Base-by-base conservation (phyloP, 1,284 basidiomycete species). In the Malassezia equina region DNA sequence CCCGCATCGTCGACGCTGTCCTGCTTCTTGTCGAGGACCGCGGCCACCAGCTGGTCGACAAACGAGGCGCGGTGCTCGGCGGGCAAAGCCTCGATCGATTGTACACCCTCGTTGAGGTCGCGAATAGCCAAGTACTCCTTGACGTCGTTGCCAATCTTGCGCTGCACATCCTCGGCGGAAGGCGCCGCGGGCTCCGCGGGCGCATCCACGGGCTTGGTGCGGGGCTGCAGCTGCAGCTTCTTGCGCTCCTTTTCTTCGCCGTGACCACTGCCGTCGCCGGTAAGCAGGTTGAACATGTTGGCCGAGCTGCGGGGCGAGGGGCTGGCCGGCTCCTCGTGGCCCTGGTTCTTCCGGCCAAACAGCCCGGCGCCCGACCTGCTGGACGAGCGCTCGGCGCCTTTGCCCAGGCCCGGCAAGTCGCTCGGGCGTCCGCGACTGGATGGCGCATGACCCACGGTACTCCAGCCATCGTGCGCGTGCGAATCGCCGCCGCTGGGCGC, bases 321-420 rank as follows among this genome's bases (percentile, higher is more conserved):
- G 59, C 86, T 77, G 11, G 15, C 33, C 8, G 15, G 21, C 25
- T 77, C 83, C 47, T 73, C 71, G 33, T 69, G 72, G 52, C 63
- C 63, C 58, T 65, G 67, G 51, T 70, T 73, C 75, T 84, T 85
- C 78, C 85, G 85, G 59, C 59, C 58, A 49, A 84, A 83, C 64
- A 90, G 83, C 58, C 84, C 86, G 0, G 89, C 89, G 62, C 29
- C 71, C 69, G 2, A 79, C 78, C 40, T 63, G 39, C 50, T 31
- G 25, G 42, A 17, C n/a, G 42, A 17, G 33, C 55, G 55, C n/a
- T 57, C 55, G 15, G 47, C 28, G 28, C 62, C 65, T 77, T 90
- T 86, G 66, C 90, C 86, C 75, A 95, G 87, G 69, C 85, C 82
- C 29, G 86, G 85, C 49, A 93, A 79, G 73, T 91, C 88, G 25